Percentiles rank a stretch among this genome's conserved stretches.
These are phyloP conservation scores for Colletotrichum sp. DNA, from an alignment of 2,329 filamentous ascomycete genomes.

Conservation along the genomic window DNA sequence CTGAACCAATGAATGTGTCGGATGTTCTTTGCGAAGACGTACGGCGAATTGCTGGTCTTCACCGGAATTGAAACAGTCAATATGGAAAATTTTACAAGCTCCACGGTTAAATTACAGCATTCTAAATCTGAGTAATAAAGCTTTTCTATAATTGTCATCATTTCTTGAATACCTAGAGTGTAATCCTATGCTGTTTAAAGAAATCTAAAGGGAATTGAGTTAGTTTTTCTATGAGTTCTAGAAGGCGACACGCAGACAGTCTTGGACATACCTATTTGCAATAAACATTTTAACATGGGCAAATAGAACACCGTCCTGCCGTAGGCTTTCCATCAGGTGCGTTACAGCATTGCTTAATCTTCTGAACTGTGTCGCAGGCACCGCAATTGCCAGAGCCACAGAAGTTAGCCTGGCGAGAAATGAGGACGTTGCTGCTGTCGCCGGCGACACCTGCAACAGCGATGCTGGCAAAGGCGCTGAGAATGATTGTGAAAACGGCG, in stretches of 20 bases:
- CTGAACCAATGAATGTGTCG: too few relatives aligned
- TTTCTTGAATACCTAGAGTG: too few relatives aligned
- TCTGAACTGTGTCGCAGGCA: not conserved
- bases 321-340: accelerated
- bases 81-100: too few relatives aligned
- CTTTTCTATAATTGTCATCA: accelerated
- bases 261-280: too few relatives aligned
- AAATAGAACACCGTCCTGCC: not conserved
- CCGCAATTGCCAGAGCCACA: not conserved
- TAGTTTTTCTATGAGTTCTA: too few relatives aligned
- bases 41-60: accelerated
- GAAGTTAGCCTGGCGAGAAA: not conserved
- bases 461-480: not conserved
- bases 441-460: not conserved
- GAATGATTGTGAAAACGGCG: accelerated
- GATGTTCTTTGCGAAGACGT: too few relatives aligned
- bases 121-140: too few relatives aligned
- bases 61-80: accelerated
- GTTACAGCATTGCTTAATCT: accelerated
- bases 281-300: not conserved
- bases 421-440: not conserved
- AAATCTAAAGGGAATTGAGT: too few relatives aligned
- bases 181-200: accelerated
- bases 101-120: too few relatives aligned
- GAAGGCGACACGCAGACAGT: too few relatives aligned